Base-by-base conservation (phyloP, 1,284 basidiomycete genomes). In the Salmacisia buchloeana region DNA sequence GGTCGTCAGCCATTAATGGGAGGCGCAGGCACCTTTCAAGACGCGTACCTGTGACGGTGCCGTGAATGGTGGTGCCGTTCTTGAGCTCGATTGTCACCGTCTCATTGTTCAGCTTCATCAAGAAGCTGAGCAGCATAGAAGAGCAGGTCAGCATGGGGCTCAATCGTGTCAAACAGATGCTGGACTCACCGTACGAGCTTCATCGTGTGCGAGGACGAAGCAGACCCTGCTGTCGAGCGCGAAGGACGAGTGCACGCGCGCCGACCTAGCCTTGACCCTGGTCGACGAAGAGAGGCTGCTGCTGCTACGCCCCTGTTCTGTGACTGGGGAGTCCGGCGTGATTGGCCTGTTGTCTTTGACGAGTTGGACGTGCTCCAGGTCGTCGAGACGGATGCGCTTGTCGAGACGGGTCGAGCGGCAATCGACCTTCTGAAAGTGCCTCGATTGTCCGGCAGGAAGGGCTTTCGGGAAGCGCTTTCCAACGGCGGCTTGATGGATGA, bases 91-190 rank as follows among this genome's bases (percentile, higher is more conserved):
- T 88, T 70, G 93, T 92, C 72, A 97, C 94, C 74, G 93, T 94
- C 86, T 98, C 94, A 82, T 97, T 97, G 86, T 97, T 96, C 83
- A 98, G 84, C 86, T 97, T 98, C 94, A 97, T 97, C 85, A 97
- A 86, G 83, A 97, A 94, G 81, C 92, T 94, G 80, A 7, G 21
- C 7, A 35, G 2, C 2, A 9, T 9, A 27, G 46, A 49, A 27
- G 45, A 34, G 46, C 10, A 13, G 13, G 45, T 39, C 25, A 60
- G 45, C 36, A 56, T 59, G 12, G 36, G 9, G 36, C 6, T 38
- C 18, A 18, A 3, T 5, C 1, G 56, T 59, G 27, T 56, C 43
- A 49, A 35, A 31, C 29, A 59, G 45, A 34, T 49, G 41, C 21
- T 18, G 13, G n/a, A 68, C 73, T 52, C 63, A 76, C 75, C 75